A percentile compares a stretch with the other conserved stretches of the same genome.
phyloP scores from a whole-genome alignment of 495 filamentous ascomycete species.

The Amphirosellinia nigrospora region DNA sequence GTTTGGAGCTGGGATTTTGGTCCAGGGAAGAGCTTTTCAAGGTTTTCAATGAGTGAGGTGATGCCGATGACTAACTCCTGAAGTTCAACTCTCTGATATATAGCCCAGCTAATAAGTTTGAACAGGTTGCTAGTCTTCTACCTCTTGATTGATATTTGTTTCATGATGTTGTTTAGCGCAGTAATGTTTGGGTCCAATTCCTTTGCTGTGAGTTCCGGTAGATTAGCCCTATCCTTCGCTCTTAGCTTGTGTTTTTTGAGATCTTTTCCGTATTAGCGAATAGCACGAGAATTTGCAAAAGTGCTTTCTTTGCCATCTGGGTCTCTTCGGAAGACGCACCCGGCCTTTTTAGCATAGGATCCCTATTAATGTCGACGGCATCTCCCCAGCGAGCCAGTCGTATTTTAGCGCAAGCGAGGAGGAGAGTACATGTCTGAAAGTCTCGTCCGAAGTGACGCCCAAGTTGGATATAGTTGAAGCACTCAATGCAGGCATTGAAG shows the following conservation, averaged over 20 bases:
- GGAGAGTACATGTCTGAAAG: constrained; percentile 1
- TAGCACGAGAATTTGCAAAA: constrained; percentile 4
- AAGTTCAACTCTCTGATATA: neutral
- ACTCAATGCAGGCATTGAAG: neutral
- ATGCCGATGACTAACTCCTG: neutral
- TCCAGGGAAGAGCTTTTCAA: neutral
- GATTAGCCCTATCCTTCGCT: neutral
- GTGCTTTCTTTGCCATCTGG: neutral
- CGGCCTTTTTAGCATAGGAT: constrained; percentile 8
- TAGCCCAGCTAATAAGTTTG: constrained; percentile 5
- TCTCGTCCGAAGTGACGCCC: constrained; percentile 9
- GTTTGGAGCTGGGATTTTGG: neutral
- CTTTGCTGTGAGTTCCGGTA: neutral
- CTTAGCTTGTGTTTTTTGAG: constrained; percentile 5
- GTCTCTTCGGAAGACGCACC: neutral
- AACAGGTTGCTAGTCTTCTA: neutral
- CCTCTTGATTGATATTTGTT: constrained; percentile 8
- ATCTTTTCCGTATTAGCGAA: constrained; percentile 4
- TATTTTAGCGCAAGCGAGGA: neutral
- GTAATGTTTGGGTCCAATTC: neutral
- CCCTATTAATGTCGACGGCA: neutral
- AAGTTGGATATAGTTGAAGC: constrained; percentile 3
- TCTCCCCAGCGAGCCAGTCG: constrained; percentile 5
- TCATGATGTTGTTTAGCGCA: neutral
- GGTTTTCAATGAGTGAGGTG: neutral